Percentiles rank a stretch among this genome's conserved stretches.
Conservation (phyloP, 176 grass and related monocot genomes). For the Saccharum spontaneum region DNA sequence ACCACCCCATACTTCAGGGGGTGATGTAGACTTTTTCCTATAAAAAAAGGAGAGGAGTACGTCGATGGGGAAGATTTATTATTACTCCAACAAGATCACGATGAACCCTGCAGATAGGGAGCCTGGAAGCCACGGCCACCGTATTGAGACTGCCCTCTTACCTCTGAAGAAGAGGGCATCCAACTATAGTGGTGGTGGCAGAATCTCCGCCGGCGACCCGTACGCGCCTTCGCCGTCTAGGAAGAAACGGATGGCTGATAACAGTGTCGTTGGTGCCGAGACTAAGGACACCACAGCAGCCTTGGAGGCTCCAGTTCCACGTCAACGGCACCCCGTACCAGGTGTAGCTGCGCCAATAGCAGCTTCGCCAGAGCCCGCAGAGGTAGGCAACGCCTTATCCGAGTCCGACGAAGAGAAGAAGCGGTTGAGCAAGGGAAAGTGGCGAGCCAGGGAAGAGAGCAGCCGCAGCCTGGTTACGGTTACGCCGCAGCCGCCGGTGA, state of each 20-base stretch:
- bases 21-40: too few species aligned
- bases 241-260: background rate
- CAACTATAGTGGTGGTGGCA: background rate
- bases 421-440: background rate
- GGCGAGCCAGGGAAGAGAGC: background rate
- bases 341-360: background rate
- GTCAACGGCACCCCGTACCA: background rate
- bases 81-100: background rate
- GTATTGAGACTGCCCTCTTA: background rate
- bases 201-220: background rate
- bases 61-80: too few species aligned
- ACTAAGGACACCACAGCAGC: background rate
- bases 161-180: slow-evolving; percentile 31
- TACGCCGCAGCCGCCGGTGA: background rate
- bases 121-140: background rate
- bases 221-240: background rate
- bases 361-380: background rate
- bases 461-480: background rate
- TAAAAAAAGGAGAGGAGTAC: too few species aligned
- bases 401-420: too few species aligned
- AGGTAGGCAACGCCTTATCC: too few species aligned
- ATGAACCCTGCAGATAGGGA: background rate
- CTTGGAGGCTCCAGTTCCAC: background rate
- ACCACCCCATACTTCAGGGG: too few species aligned
- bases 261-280: background rate